These are phyloP conservation scores for Citeromyces matritensis DNA, from an alignment of 805 yeast species.

Conservation along the genomic window DNA sequence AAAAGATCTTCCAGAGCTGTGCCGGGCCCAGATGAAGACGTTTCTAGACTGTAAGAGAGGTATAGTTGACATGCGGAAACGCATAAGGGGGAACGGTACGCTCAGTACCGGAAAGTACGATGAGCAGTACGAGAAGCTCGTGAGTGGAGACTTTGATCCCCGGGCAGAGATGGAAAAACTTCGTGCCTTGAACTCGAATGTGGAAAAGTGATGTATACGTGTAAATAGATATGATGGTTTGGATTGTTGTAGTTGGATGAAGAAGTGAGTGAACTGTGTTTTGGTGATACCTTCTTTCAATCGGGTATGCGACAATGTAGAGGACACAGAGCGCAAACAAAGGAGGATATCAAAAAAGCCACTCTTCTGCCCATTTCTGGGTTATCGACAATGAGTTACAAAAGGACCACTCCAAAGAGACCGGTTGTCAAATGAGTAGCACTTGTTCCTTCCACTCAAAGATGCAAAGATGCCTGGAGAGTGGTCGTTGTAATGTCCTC, in stretches of 20 bases:
- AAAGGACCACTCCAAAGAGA: slow-evolving; percentile 31
- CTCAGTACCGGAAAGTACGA: slow-evolving; percentile 87
- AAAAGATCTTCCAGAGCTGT: slow-evolving; percentile 71
- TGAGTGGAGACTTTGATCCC: slow-evolving; percentile 73
- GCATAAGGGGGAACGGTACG: slow-evolving; percentile 91
- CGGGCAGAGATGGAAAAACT: slow-evolving; percentile 66
- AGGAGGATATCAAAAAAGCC: slow-evolving; percentile 20
- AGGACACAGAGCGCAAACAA: slow-evolving; percentile 27
- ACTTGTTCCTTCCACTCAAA: slow-evolving; percentile 23
- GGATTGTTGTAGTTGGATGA: no score
- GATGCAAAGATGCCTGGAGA: slow-evolving; percentile 35
- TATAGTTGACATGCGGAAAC: slow-evolving; percentile 77
- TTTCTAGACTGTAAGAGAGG: slow-evolving; percentile 88
- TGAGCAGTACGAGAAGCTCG: slow-evolving; percentile 67
- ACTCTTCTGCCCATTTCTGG: slow-evolving; percentile 24
- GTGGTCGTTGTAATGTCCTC: slow-evolving; percentile 34
- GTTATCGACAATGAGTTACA: slow-evolving; percentile 29
- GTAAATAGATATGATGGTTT: neutral
- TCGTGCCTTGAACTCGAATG: slow-evolving; percentile 39
- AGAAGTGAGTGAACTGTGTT: no score
- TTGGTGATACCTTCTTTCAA: no score
- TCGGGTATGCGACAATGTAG: slow-evolving; percentile 33
- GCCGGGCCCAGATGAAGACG: slow-evolving; percentile 71
- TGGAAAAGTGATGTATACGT: slow-evolving; percentile 14
- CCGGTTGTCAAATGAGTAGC: slow-evolving; percentile 36